These are phyloP conservation scores for Chaetomiaceae sp. DNA, from an alignment of 2,329 filamentous ascomycete genomes.

Conservation along the genomic window DNA sequence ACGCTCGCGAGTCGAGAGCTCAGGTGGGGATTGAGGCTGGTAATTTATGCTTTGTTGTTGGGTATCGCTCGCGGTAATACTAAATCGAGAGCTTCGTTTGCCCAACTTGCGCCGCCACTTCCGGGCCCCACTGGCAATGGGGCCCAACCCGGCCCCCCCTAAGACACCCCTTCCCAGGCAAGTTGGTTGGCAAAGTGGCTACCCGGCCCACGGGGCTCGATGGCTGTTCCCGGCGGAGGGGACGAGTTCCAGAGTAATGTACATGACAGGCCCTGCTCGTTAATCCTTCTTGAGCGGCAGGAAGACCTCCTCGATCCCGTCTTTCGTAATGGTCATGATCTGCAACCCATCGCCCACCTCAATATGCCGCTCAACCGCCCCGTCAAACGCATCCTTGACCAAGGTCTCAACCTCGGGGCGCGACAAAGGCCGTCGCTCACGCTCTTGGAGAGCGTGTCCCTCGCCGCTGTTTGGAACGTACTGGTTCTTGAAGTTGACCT, in stretches of 20 bases:
- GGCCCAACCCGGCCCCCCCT: too few species aligned
- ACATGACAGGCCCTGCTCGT: constrained; percentile 2
- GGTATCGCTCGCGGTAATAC: background rate
- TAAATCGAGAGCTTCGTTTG: background rate
- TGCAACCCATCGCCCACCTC: constrained; percentile 96
- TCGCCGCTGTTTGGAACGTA: constrained; percentile 81
- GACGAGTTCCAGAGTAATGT: background rate
- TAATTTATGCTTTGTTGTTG: background rate
- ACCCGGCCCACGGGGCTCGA: too few species aligned
- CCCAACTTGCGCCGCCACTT: too few species aligned
- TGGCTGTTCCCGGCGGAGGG: background rate
- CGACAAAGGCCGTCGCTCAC: constrained; percentile 64
- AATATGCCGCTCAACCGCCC: constrained; percentile 96
- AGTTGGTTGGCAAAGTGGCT: too few species aligned
- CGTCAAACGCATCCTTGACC: constrained; percentile 96
- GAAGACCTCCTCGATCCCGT: constrained; percentile 83
- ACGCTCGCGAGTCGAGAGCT: too few species aligned
- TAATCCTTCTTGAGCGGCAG: constrained; percentile 88
- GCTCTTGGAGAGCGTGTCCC: constrained; percentile 73
- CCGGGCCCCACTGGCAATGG: too few species aligned
- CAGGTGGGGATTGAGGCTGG: too few species aligned
- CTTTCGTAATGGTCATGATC: constrained; percentile 85
- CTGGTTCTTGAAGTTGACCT: constrained; percentile 99
- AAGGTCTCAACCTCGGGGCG: constrained; percentile 73
- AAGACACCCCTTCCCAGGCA: too few species aligned